Base-by-base conservation (phyloP, 106 monocot genomes). In the Posidonia australis region DNA sequence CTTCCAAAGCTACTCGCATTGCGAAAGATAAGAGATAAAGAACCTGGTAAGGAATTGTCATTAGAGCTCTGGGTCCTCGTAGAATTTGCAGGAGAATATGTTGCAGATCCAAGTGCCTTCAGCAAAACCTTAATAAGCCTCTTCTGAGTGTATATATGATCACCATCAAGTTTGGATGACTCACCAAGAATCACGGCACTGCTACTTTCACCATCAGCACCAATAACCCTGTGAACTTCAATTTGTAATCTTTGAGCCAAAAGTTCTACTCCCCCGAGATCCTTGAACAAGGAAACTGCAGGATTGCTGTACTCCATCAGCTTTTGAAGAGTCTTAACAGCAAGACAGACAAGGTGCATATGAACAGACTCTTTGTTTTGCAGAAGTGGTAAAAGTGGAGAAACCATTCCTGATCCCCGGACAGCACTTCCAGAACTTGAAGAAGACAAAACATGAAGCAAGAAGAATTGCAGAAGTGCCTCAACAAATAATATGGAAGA, bases 241-340 rank as follows among this genome's bases (percentile, higher is more conserved):
- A 78, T 80, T 51, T 92, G 85, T 24, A 99, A 76, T 67, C 91
- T 80, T 63, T 85, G 74, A 68, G 85, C 48, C 67, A 99, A 76
- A 67, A 92, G 78, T 59, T 99, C 87, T 48, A 99, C 68, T 17
- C 98, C 98, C 41, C 91, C 87, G 54, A 88, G 81, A 72, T 99
- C 98, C 82, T 99, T 99, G 32, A 99, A 91, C 62, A 92, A 66
- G 28, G 91, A 80, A 27, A 92, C 87, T 55, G 91, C 91, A 64
- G 85, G 85, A 48, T 78, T 88, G 62, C 91, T 91, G 59, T 91
- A 99, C 66, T 99, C 98, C 83, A 99, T 80, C 51, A 99, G 63
- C 60, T 99, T 99, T 48, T 99, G 98, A 73, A 99, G 82, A 22
- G 79, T 92, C 65, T 88, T 99, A 14, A 99, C 98, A 30, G 87